A percentile compares a stretch with the other conserved stretches of the same genome.
These are phyloP conservation scores for Mycena polygramma DNA, from an alignment of 768 basidiomycete species.

Conservation along the genomic window DNA sequence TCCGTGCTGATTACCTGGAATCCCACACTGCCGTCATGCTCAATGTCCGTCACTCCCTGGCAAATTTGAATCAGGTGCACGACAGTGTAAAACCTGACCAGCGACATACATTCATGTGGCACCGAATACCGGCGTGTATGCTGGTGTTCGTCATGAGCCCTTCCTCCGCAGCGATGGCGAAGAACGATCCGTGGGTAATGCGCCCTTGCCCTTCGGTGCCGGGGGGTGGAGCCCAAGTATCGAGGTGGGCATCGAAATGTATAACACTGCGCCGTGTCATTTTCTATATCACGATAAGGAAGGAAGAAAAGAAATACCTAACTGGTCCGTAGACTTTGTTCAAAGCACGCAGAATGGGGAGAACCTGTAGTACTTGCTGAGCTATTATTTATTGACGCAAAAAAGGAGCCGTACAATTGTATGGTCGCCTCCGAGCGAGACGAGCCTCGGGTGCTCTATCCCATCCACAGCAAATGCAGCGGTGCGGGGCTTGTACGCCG, in stretches of 20 bases:
- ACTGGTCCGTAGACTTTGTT: conserved; percentile 76
- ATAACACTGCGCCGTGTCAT: conserved; percentile 59
- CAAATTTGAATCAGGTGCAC: background rate
- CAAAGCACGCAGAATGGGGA: conserved; percentile 78
- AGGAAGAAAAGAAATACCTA: conserved; percentile 53
- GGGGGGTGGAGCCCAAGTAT: conserved; percentile 61
- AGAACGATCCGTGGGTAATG: conserved; percentile 78
- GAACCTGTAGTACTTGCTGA: conserved; percentile 40
- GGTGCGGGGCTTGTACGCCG: conserved; percentile 41
- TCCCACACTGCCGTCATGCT: conserved; percentile 19
- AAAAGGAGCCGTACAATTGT: conserved; percentile 60
- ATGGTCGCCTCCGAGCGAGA: conserved; percentile 80
- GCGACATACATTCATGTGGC: conserved; percentile 9
- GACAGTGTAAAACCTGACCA: background rate
- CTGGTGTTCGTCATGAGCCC: conserved; percentile 71
- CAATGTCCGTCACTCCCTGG: conserved; percentile 13
- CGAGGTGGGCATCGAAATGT: conserved; percentile 76
- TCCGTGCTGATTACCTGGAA: conserved; percentile 46
- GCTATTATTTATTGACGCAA: background rate
- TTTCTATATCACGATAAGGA: conserved; percentile 61
- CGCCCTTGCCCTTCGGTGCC: conserved; percentile 59
- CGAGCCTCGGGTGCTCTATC: conserved; percentile 71
- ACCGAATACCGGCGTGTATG: conserved; percentile 78
- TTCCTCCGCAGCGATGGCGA: conserved; percentile 72
- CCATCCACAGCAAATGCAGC: conserved; percentile 63